Percentiles rank a stretch among this genome's conserved stretches.
These are phyloP conservation scores for Aspergillus proliferans DNA, from an alignment of 2,329 filamentous ascomycete species.

Conservation along the genomic window DNA sequence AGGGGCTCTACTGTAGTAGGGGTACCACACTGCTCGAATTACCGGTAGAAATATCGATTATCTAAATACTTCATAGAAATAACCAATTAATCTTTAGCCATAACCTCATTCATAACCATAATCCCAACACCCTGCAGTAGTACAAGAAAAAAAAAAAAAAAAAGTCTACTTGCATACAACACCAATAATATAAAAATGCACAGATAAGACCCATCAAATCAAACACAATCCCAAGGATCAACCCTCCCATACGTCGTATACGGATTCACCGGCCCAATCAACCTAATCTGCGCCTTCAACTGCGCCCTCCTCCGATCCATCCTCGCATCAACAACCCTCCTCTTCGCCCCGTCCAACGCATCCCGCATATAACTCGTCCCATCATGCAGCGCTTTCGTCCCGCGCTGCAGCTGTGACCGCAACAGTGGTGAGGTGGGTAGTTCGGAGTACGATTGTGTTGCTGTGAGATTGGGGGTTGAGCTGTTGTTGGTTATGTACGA, in stretches of 20 bases:
- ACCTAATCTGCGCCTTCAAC: slow-evolving; percentile 36
- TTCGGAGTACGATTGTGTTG: neutral
- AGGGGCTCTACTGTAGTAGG: neutral
- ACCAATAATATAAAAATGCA: slow-evolving; percentile 4
- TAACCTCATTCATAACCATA: too few relatives aligned
- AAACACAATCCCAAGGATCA: slow-evolving; percentile 20
- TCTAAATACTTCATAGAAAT: too few relatives aligned
- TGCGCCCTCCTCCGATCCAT: slow-evolving; percentile 31
- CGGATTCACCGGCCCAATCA: slow-evolving; percentile 34
- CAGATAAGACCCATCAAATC: neutral
- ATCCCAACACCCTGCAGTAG: too few relatives aligned
- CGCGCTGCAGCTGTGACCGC: slow-evolving; percentile 17
- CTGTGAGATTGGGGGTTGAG: slow-evolving; percentile 1
- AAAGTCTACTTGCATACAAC: neutral
- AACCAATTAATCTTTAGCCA: too few relatives aligned
- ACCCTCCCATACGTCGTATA: slow-evolving; percentile 16
- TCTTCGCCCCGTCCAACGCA: slow-evolving; percentile 28
- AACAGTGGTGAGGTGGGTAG: slow-evolving; percentile 11
- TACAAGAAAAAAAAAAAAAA: too few relatives aligned
- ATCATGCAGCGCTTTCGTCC: slow-evolving; percentile 18
- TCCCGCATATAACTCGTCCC: slow-evolving; percentile 21
- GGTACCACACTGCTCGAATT: too few relatives aligned
- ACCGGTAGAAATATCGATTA: too few relatives aligned
- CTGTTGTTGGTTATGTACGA: neutral
- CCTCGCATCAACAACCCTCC: slow-evolving; percentile 27